phyloP scores from a whole-genome alignment of 2,329 filamentous ascomycete species.

The Microcyclosporella mali region DNA sequence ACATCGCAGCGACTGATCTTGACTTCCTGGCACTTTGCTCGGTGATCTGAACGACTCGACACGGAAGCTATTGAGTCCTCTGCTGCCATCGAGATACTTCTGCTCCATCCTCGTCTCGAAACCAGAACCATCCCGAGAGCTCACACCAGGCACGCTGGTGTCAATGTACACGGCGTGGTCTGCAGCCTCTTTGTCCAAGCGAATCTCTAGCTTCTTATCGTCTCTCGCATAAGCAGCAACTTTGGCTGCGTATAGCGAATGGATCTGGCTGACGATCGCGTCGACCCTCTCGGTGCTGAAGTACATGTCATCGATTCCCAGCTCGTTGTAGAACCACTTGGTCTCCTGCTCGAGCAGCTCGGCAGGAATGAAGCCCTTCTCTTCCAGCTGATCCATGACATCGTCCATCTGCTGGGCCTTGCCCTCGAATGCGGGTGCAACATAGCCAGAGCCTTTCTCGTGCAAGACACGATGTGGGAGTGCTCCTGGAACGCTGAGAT shows the following conservation, averaged over 20 bases:
- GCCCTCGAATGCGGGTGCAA: slow-evolving; percentile 88
- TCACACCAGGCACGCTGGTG: slow-evolving; percentile 83
- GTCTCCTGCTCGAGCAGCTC: slow-evolving; percentile 80
- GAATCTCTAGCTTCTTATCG: slow-evolving; percentile 90
- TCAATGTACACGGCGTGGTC: slow-evolving; percentile 99
- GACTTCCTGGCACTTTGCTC: slow-evolving; percentile 64
- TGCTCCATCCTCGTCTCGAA: slow-evolving; percentile 91
- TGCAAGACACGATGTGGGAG: slow-evolving; percentile 58
- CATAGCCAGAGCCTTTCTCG: slow-evolving; percentile 87
- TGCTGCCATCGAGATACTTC: slow-evolving; percentile 85
- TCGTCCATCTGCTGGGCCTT: slow-evolving; percentile 85
- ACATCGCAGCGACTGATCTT: slow-evolving; percentile 81
- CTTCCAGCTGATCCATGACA: slow-evolving; percentile 75
- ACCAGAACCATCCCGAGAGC: slow-evolving; percentile 68
- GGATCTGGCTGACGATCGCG: slow-evolving; percentile 88
- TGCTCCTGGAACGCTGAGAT: slow-evolving; percentile 64
- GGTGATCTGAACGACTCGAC: slow-evolving; percentile 96
- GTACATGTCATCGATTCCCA: slow-evolving; percentile 98
- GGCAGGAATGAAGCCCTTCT: slow-evolving; percentile 78
- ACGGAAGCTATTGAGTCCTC: slow-evolving; percentile 67
- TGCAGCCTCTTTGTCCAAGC: slow-evolving; percentile 85
- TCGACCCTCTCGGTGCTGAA: slow-evolving; percentile 84
- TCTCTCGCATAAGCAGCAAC: slow-evolving; percentile 87
- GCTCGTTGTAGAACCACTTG: slow-evolving; percentile 93
- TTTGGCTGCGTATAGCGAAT: slow-evolving; percentile 94